A percentile compares a stretch with the other conserved stretches of the same genome.
Evolutionary conservation across 805 yeast species (phyloP).

Genomic region (Grigorovia yakushimaensis): DNA sequence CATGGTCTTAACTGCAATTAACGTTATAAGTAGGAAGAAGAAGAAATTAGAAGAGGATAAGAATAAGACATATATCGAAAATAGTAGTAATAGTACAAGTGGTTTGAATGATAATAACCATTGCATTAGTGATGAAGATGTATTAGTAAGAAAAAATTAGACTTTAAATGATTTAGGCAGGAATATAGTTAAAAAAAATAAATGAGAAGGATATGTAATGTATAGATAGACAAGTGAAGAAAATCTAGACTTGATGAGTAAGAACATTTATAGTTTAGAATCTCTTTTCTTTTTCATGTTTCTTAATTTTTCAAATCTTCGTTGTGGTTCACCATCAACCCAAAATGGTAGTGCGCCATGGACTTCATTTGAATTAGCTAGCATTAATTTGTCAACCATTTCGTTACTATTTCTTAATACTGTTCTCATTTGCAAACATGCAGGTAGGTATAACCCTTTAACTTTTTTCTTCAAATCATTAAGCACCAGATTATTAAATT

Average conservation of each 20-base stretch:
- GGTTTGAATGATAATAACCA: too few relatives aligned
- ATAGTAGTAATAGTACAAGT: neutral
- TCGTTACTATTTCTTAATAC: slow-evolving; percentile 26
- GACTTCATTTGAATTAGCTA: slow-evolving; percentile 56
- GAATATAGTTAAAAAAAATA: too few relatives aligned
- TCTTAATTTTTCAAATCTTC: slow-evolving; percentile 44
- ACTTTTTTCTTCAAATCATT: slow-evolving; percentile 31
- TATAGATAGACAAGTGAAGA: too few relatives aligned
- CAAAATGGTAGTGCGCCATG: slow-evolving; percentile 60
- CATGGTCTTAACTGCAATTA: slow-evolving; percentile 47
- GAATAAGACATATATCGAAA: neutral
- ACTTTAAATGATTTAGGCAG: too few relatives aligned
- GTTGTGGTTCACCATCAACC: slow-evolving; percentile 65
- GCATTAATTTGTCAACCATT: slow-evolving; percentile 27
- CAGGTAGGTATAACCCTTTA: slow-evolving; percentile 32
- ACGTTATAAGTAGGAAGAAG: slow-evolving; percentile 27
- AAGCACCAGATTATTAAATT: slow-evolving; percentile 37
- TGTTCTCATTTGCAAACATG: slow-evolving; percentile 36
- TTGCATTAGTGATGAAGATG: too few relatives aligned
- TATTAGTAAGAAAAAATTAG: too few relatives aligned
- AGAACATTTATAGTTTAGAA: neutral
- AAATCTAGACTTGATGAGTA: too few relatives aligned
- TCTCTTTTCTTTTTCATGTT: slow-evolving; percentile 39
- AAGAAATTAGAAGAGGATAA: neutral
- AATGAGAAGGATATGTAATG: too few relatives aligned